A percentile compares a stretch with the other conserved stretches of the same genome.
Evolutionary conservation across 306 rosid genomes (phyloP).

Genomic region (Medicago arabica): DNA sequence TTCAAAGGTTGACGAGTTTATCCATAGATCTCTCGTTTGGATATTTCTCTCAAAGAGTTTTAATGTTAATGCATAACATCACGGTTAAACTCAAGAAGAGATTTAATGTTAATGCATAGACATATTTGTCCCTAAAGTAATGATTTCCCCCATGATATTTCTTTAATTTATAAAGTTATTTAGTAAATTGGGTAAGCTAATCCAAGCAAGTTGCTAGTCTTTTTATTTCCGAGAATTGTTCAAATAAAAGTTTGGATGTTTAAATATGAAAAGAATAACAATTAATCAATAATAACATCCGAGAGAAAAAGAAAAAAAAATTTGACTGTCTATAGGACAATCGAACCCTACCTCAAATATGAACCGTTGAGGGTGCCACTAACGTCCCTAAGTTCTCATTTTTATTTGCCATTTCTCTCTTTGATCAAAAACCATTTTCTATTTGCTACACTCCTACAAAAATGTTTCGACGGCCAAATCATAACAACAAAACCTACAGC

Average conservation of each 20-base stretch:
- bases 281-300: slow-evolving; percentile 24
- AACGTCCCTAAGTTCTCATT: neutral
- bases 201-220: neutral
- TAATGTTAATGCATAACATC: too few species aligned
- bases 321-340: neutral
- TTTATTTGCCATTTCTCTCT: slow-evolving; percentile 16
- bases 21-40: too few species aligned
- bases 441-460: neutral
- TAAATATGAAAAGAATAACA: slow-evolving; percentile 29
- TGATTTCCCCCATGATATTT: neutral
- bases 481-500: slow-evolving; percentile 34
- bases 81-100: too few species aligned
- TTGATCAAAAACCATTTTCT: slow-evolving; percentile 19
- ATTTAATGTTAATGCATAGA: too few species aligned
- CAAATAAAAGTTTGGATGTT: slow-evolving; percentile 2
- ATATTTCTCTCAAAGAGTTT: too few species aligned
- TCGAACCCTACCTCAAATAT: neutral
- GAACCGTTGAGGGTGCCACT: slow-evolving; percentile 2
- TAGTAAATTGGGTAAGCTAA: neutral
- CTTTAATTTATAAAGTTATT: neutral
- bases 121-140: too few species aligned
- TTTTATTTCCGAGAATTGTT: slow-evolving; percentile 13
- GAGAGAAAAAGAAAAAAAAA: neutral
- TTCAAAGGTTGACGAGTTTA: too few species aligned
- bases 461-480: slow-evolving; percentile 8